These are phyloP conservation scores for Dactylorhiza incarnata DNA, from an alignment of 106 monocot genomes.

Conservation along the genomic window DNA sequence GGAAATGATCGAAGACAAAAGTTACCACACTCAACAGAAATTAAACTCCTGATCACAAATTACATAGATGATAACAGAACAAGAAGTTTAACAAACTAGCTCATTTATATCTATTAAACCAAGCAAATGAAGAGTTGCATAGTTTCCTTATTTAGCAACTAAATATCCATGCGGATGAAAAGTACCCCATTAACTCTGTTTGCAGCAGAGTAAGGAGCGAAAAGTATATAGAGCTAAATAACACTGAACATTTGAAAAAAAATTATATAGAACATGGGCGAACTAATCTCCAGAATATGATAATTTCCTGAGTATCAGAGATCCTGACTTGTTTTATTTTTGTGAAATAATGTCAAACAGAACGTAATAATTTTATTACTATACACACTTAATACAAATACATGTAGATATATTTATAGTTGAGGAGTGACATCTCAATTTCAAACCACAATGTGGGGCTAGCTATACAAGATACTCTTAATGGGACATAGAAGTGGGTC, in stretches of 20 bases:
- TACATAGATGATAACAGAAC: not conserved
- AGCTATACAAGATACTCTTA: too few species aligned
- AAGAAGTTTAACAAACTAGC: not conserved
- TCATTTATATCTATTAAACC: not conserved
- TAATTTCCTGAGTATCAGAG: not conserved
- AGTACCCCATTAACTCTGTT: not conserved
- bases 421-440: too few species aligned
- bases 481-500: too few species aligned
- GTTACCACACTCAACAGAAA: too few species aligned
- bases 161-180: not conserved
- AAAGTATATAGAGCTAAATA: not conserved
- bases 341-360: too few species aligned
- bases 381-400: too few species aligned
- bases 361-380: too few species aligned
- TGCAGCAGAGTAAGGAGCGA: not conserved
- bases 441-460: too few species aligned
- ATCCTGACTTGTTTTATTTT: not conserved
- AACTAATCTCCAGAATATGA: not conserved
- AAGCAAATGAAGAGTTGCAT: not conserved
- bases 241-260: too few species aligned
- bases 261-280: not conserved
- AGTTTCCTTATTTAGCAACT: not conserved
- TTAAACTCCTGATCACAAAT: too few species aligned
- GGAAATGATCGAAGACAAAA: too few species aligned
- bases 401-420: too few species aligned